Percentiles rank a stretch among this genome's conserved stretches.
Conservation (phyloP, 257 asterid genomes). For the Cruciata laevipes region DNA sequence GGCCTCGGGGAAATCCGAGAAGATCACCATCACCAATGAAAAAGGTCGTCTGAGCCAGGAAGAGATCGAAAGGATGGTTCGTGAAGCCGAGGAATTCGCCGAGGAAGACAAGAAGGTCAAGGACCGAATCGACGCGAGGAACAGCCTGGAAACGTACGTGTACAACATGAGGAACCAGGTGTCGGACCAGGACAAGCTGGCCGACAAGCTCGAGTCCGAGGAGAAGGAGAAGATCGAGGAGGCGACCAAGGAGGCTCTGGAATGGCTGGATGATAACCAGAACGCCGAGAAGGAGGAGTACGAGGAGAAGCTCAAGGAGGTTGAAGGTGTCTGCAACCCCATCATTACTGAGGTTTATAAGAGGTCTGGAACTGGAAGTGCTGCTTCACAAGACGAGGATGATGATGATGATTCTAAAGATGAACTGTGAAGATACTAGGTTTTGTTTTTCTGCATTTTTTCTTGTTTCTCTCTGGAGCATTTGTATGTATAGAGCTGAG, state of each 20-base stretch:
- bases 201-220: conserved; percentile 57
- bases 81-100: conserved; percentile 51
- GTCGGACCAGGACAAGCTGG: conserved; percentile 78
- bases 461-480: too few species aligned
- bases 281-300: conserved; percentile 70
- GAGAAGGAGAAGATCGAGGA: conserved; percentile 59
- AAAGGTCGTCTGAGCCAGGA: conserved; percentile 54
- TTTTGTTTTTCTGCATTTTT: too few species aligned
- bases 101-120: conserved; percentile 51
- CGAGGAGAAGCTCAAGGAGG: conserved; percentile 75
- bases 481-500: not conserved
- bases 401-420: conserved; percentile 61
- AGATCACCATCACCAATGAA: conserved; percentile 52
- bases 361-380: conserved; percentile 56
- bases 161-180: conserved; percentile 81
- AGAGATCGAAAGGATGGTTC: conserved; percentile 50
- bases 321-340: conserved; percentile 73
- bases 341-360: conserved; percentile 64
- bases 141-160: conserved; percentile 63
- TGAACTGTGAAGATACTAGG: conserved; percentile 28
- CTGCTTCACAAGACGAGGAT: conserved; percentile 14
- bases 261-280: conserved; percentile 79
- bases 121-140: conserved; percentile 50
- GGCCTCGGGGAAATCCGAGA: conserved; percentile 48
- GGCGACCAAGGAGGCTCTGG: conserved; percentile 70